phyloP scores from a whole-genome alignment of 495 filamentous ascomycete genomes.

The Hypoxylon lenormandii region DNA sequence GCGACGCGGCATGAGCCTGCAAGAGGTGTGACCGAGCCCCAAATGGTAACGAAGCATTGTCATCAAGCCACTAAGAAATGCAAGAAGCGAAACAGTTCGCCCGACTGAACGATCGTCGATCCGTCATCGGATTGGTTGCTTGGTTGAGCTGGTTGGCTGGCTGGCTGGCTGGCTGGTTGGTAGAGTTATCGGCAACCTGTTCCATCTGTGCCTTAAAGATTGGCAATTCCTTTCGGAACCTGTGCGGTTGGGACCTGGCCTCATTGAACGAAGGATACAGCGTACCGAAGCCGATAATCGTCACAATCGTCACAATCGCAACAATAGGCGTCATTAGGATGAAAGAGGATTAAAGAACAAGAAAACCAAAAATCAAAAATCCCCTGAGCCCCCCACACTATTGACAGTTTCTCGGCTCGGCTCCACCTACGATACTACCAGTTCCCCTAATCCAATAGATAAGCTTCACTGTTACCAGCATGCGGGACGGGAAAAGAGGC shows the following conservation, averaged over 20 bases:
- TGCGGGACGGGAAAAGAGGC: not conserved
- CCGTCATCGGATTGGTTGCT: not conserved
- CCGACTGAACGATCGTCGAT: not conserved
- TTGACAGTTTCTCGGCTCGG: not conserved
- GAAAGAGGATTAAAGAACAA: constrained; percentile 16
- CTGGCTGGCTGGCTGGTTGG: too few relatives aligned
- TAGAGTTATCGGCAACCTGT: not conserved
- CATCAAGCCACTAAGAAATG: too few relatives aligned
- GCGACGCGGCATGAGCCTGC: constrained; percentile 1
- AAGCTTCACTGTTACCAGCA: not conserved
- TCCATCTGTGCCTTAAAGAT: constrained; percentile 16
- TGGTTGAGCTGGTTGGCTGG: too few relatives aligned
- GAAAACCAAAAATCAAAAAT: constrained; percentile 1
- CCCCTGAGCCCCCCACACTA: not conserved
- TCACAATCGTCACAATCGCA: constrained; percentile 1
- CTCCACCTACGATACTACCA: not conserved
- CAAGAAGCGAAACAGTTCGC: too few relatives aligned
- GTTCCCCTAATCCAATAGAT: not conserved
- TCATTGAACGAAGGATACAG: not conserved
- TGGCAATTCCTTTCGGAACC: not conserved
- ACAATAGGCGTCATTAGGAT: constrained; percentile 19
- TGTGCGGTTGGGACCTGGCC: not conserved
- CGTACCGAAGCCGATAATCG: not conserved
- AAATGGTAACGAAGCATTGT: not conserved
- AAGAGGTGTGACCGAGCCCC: constrained; percentile 6